Conservation (phyloP, 2,329 filamentous ascomycete genomes). For the Stachybotrys echinatus region DNA sequence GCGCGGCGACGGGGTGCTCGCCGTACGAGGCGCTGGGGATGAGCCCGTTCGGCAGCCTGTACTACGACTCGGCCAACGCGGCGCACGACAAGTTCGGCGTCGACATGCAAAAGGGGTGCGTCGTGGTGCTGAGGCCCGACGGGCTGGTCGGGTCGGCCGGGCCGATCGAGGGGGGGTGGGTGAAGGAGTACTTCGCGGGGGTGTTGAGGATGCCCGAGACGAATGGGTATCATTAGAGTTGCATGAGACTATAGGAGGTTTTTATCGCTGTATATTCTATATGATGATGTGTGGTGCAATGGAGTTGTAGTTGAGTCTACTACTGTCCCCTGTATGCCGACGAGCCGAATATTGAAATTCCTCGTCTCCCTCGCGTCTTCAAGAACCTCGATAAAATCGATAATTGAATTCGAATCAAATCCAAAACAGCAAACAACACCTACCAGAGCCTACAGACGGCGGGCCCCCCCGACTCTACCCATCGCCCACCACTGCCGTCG, state of each 20-base stretch:
- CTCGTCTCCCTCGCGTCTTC: too few relatives aligned
- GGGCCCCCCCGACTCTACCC: too few relatives aligned
- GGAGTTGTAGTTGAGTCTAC: too few relatives aligned
- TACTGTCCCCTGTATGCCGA: too few relatives aligned
- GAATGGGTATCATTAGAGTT: background rate
- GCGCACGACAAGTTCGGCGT: constrained; percentile 20
- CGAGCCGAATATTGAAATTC: too few relatives aligned
- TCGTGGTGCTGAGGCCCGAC: constrained; percentile 20
- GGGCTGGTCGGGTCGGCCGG: constrained; percentile 10
- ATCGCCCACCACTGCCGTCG: too few relatives aligned
- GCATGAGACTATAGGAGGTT: background rate
- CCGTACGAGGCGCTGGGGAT: constrained; percentile 37
- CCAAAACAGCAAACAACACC: too few relatives aligned
- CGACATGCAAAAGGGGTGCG: constrained; percentile 10
- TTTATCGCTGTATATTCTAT: too few relatives aligned
- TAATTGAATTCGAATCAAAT: too few relatives aligned
- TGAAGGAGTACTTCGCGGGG: constrained; percentile 9
- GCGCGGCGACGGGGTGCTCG: constrained; percentile 35
- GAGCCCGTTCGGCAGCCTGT: constrained; percentile 42
- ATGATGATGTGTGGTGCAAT: background rate
- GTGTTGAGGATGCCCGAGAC: background rate
- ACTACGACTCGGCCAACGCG: constrained; percentile 38
- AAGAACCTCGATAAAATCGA: too few relatives aligned
- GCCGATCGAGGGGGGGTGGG: constrained; percentile 5
- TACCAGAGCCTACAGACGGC: too few relatives aligned